phyloP scores from a whole-genome alignment of 257 asterid genomes.

The Orobanche coerulescens region DNA sequence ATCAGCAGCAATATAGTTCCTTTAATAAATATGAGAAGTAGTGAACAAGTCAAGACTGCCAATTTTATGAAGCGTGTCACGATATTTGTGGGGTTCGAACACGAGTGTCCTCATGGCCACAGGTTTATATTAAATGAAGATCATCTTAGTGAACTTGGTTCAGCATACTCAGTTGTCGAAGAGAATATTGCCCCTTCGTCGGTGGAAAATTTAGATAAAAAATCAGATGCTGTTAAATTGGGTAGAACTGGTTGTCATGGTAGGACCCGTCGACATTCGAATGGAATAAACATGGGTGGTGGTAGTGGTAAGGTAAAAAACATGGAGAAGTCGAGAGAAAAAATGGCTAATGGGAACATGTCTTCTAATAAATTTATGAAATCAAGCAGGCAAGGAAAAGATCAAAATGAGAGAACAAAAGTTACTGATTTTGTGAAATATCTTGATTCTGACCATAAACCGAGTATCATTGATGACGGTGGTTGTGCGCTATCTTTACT shows the following conservation, averaged over 20 bases:
- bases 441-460: conserved; percentile 37
- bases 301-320: conserved; percentile 25
- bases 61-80: conserved; percentile 36
- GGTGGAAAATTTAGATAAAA: conserved; percentile 37
- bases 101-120: conserved; percentile 94
- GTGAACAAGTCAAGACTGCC: conserved; percentile 28
- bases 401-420: not conserved
- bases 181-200: conserved; percentile 36
- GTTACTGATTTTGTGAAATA: not conserved
- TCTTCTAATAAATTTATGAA: conserved; percentile 33
- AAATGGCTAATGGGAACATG: conserved; percentile 35
- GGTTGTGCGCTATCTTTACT: conserved; percentile 49
- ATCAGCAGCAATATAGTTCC: conserved; percentile 38
- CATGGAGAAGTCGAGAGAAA: conserved; percentile 52
- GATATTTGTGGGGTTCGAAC: conserved; percentile 75
- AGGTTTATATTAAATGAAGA: conserved; percentile 65
- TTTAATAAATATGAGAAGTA: conserved; percentile 23
- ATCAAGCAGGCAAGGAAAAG: conserved; percentile 36
- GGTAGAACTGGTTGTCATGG: conserved; percentile 52
- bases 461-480: conserved; percentile 38
- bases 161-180: conserved; percentile 46
- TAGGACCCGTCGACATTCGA: conserved; percentile 49
- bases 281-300: conserved; percentile 42
- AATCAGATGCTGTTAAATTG: conserved; percentile 39
- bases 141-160: conserved; percentile 69